phyloP scores from a whole-genome alignment of 2,329 filamentous ascomycete species.

The Delphinella strobiligena region DNA sequence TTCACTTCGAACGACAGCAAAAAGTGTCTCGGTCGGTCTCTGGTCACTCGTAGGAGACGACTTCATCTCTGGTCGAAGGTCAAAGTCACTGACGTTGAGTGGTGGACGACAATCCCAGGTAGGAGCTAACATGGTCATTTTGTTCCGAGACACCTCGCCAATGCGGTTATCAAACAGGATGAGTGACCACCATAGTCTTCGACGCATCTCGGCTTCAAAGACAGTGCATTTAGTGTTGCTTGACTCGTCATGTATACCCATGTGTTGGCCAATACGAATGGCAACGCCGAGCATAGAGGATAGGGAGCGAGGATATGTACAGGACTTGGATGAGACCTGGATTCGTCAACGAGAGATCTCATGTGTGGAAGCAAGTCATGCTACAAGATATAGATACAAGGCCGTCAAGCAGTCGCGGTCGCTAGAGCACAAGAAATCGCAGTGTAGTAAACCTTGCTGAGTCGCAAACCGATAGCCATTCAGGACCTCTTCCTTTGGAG shows the following conservation, averaged over 20 bases:
- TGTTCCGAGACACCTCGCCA: slow-evolving; percentile 50
- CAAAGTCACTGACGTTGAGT: slow-evolving; percentile 31
- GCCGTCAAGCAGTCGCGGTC: slow-evolving; percentile 39
- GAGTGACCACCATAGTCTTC: slow-evolving; percentile 62
- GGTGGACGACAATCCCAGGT: slow-evolving; percentile 33
- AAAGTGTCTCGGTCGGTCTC: slow-evolving; percentile 29
- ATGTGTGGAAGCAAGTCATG: slow-evolving; percentile 6
- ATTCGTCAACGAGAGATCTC: slow-evolving; percentile 17
- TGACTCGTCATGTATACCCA: slow-evolving; percentile 57
- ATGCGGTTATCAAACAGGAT: slow-evolving; percentile 57
- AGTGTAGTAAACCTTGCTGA: slow-evolving; percentile 35
- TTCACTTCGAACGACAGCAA: slow-evolving; percentile 32
- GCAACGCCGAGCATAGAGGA: slow-evolving; percentile 54
- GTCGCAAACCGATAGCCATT: slow-evolving; percentile 32
- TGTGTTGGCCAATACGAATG: slow-evolving; percentile 54
- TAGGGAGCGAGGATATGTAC: slow-evolving; percentile 48
- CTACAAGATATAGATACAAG: slow-evolving; percentile 40
- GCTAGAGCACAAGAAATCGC: slow-evolving; percentile 27
- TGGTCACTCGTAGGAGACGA: slow-evolving; percentile 17
- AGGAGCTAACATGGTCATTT: slow-evolving; percentile 23
- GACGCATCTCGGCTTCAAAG: slow-evolving; percentile 57
- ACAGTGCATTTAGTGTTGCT: slow-evolving; percentile 30
- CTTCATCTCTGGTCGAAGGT: slow-evolving; percentile 29
- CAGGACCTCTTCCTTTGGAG: slow-evolving; percentile 27
- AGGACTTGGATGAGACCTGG: slow-evolving; percentile 45